phyloP scores from a whole-genome alignment of 495 filamentous ascomycete species.

The Entonaema liquescens region DNA sequence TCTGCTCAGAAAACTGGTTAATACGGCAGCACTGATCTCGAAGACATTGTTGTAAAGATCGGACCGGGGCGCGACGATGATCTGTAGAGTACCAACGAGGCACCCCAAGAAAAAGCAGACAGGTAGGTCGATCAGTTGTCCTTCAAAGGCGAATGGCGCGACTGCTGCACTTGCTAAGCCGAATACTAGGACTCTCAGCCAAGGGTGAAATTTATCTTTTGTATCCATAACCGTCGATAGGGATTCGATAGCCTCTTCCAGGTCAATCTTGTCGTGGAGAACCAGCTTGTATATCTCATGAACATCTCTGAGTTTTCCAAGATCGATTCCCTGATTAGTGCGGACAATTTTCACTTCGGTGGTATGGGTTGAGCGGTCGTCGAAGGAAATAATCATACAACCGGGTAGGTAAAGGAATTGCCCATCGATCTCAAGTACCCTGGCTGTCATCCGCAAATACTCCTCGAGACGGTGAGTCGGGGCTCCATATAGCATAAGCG shows the following conservation, averaged over 20 bases:
- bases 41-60: conserved; percentile 89
- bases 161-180: conserved; percentile 79
- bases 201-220: conserved; percentile 70
- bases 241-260: conserved; percentile 80
- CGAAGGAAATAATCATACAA: conserved; percentile 96
- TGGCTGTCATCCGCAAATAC: conserved; percentile 90
- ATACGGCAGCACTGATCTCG: conserved; percentile 84
- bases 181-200: conserved; percentile 82
- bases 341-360: conserved; percentile 92
- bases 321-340: conserved; percentile 77
- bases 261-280: conserved; percentile 84
- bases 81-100: conserved; percentile 81
- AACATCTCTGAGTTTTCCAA: conserved; percentile 83
- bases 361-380: conserved; percentile 87
- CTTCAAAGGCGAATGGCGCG: conserved; percentile 93
- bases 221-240: conserved; percentile 72
- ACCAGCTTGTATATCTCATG: conserved; percentile 95
- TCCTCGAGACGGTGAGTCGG: conserved; percentile 79
- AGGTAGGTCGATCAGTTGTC: conserved; percentile 86
- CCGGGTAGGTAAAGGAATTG: conserved; percentile 94
- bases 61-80: conserved; percentile 79
- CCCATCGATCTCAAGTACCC: conserved; percentile 87
- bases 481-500: conserved; percentile 85
- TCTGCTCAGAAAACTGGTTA: conserved; percentile 89
- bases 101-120: conserved; percentile 86